These are phyloP conservation scores for Polyplosphaeria fusca DNA, from an alignment of 495 filamentous ascomycete genomes.

Conservation along the genomic window DNA sequence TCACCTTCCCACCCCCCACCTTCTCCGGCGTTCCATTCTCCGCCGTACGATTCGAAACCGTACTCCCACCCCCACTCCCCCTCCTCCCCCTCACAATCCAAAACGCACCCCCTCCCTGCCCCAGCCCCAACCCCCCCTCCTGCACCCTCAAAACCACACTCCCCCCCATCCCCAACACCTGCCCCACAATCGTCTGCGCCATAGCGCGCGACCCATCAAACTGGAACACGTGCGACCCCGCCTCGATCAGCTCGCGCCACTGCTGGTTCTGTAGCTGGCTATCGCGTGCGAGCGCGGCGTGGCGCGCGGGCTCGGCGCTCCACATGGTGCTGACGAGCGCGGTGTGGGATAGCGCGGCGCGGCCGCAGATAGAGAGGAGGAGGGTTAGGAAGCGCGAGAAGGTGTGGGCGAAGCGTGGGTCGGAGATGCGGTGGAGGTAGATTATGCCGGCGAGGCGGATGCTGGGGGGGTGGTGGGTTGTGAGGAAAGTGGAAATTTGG, in stretches of 20 bases:
- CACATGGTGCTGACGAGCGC: constrained; percentile 46
- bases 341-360: constrained; percentile 36
- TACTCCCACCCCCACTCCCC: too few species aligned
- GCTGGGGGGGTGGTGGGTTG: constrained; percentile 34
- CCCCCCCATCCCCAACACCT: too few species aligned
- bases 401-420: constrained; percentile 37
- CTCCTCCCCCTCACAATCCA: too few species aligned
- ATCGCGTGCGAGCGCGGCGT: background rate
- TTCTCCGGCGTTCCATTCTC: too few species aligned
- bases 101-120: too few species aligned
- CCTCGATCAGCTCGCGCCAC: background rate
- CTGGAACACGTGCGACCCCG: background rate
- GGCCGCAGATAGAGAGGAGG: constrained; percentile 42
- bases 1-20: too few species aligned
- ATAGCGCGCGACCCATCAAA: background rate
- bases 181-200: background rate
- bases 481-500: too few species aligned
- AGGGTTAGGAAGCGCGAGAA: constrained; percentile 36
- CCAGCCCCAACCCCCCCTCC: too few species aligned
- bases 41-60: too few species aligned
- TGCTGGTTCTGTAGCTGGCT: background rate
- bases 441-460: constrained; percentile 41
- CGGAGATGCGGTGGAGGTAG: constrained; percentile 45
- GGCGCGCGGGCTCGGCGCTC: constrained; percentile 7
- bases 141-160: too few species aligned